A percentile compares a stretch with the other conserved stretches of the same genome.
Evolutionary conservation across 169 alveolate genomes (phyloP).

Genomic region (Eimeria brunetti): DNA sequence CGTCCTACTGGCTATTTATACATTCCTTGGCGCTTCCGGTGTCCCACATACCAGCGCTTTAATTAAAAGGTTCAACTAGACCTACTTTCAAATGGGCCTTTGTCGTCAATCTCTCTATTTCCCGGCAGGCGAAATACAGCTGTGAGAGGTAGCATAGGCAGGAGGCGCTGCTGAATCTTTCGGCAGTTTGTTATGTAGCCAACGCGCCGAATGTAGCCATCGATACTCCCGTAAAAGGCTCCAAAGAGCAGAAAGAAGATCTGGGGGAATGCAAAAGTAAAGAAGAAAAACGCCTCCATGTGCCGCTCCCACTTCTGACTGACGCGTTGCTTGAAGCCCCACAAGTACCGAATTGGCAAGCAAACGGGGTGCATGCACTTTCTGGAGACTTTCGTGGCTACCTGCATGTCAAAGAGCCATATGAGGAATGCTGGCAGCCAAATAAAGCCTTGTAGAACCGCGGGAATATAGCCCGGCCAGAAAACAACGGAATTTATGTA

Average conservation of each 20-base stretch:
- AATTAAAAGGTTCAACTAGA: background rate
- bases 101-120: background rate
- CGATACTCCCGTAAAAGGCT: constrained; percentile 73
- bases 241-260: constrained; percentile 71
- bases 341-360: background rate
- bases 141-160: constrained; percentile 69
- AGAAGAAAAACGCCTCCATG: background rate
- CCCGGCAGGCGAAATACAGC: constrained; percentile 23
- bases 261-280: background rate
- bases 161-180: constrained; percentile 76
- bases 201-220: constrained; percentile 76
- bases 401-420: constrained; percentile 80
- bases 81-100: constrained; percentile 18
- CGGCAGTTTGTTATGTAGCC: constrained; percentile 68
- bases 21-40: background rate
- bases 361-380: background rate
- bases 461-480: constrained; percentile 42
- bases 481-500: constrained; percentile 34
- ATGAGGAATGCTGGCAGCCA: constrained; percentile 78
- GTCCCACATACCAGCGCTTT: background rate
- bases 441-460: constrained; percentile 29
- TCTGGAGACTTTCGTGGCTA: background rate
- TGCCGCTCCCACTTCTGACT: background rate
- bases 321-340: background rate
- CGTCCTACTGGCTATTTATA: background rate